Conservation (phyloP, 495 filamentous ascomycete species). For the Penicillium flavigenum region DNA sequence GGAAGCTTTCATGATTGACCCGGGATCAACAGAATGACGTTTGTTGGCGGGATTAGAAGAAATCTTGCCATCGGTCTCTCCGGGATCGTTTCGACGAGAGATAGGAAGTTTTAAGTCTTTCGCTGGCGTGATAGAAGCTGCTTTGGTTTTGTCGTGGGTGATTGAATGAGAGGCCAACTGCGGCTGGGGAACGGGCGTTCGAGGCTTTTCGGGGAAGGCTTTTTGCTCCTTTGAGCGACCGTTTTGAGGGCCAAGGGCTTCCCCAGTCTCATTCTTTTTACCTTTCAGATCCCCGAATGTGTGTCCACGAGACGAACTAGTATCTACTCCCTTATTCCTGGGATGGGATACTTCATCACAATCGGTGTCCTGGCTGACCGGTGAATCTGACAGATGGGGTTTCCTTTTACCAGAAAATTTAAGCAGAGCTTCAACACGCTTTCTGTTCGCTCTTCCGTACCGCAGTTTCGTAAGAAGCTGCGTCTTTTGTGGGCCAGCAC, state of each 20-base stretch:
- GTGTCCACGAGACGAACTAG: conserved; percentile 2
- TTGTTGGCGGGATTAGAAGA: conserved; percentile 29
- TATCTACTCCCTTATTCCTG: conserved; percentile 20
- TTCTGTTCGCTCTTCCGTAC: conserved; percentile 44
- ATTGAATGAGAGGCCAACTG: conserved; percentile 11
- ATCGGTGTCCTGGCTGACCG: conserved; percentile 26
- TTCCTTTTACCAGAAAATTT: conserved; percentile 47
- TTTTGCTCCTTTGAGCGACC: conserved; percentile 26
- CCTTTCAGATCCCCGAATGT: conserved; percentile 18
- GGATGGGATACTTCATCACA: conserved; percentile 22
- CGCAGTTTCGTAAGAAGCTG: conserved; percentile 38
- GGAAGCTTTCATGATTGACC: conserved; percentile 26
- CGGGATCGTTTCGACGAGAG: conserved; percentile 29
- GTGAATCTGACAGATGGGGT: conserved; percentile 26
- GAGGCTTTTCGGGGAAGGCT: conserved; percentile 28
- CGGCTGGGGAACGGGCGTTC: conserved; percentile 21
- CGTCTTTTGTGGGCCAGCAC: conserved; percentile 8
- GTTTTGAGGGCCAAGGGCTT: conserved; percentile 13
- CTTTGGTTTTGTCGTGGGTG: conserved; percentile 32
- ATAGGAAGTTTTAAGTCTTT: conserved; percentile 33
- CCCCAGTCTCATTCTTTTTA: conserved; percentile 23
- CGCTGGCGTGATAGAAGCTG: conserved; percentile 26
- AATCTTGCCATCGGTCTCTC: conserved; percentile 34
- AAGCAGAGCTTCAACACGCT: conserved; percentile 44
- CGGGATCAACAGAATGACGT: conserved; percentile 28